Conservation (phyloP, 176 grass and related monocot genomes). For the Aegilops speltoides region DNA sequence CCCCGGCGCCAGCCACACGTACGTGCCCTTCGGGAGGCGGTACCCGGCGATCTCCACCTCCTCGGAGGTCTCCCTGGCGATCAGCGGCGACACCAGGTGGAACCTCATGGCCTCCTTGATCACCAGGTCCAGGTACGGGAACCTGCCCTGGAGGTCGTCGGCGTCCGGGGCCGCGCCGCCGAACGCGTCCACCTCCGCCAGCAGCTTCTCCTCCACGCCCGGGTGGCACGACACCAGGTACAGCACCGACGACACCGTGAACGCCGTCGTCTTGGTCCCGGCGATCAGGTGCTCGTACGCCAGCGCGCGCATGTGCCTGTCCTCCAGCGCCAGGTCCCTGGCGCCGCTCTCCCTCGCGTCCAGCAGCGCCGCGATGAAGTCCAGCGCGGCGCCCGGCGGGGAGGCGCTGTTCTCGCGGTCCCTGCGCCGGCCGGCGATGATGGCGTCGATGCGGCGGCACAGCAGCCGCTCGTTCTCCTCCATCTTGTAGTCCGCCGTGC, state of each 20-base stretch:
- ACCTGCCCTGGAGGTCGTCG: slow-evolving; percentile 59
- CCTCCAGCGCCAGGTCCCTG: slow-evolving; percentile 48
- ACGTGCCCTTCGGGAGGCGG: slow-evolving; percentile 81
- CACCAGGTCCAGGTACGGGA: slow-evolving; percentile 92
- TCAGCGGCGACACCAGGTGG: slow-evolving; percentile 80
- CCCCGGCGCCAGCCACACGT: slow-evolving; percentile 86
- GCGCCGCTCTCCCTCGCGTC: slow-evolving; percentile 47
- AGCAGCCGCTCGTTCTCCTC: slow-evolving; percentile 57
- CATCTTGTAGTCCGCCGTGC: slow-evolving; percentile 80
- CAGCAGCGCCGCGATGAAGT: slow-evolving; percentile 78
- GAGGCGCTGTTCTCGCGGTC: slow-evolving; percentile 3
- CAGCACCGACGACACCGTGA: slow-evolving; percentile 81
- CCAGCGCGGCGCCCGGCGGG: neutral
- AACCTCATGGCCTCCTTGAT: slow-evolving; percentile 95
- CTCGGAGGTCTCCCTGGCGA: slow-evolving; percentile 85
- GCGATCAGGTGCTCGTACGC: slow-evolving; percentile 93
- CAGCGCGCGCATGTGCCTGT: slow-evolving; percentile 74
- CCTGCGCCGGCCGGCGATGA: slow-evolving; percentile 52
- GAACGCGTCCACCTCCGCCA: slow-evolving; percentile 74
- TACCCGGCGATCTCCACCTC: slow-evolving; percentile 70
- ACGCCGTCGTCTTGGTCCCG: slow-evolving; percentile 95
- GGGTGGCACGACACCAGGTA: slow-evolving; percentile 76
- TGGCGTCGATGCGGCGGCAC: slow-evolving; percentile 66
- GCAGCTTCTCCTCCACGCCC: slow-evolving; percentile 73
- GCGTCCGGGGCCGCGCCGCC: slow-evolving; percentile 35